Percentiles rank a stretch among this genome's conserved stretches.
phyloP scores from a whole-genome alignment of 352 stramenopile genomes.

The Globisporangium spinosum region DNA sequence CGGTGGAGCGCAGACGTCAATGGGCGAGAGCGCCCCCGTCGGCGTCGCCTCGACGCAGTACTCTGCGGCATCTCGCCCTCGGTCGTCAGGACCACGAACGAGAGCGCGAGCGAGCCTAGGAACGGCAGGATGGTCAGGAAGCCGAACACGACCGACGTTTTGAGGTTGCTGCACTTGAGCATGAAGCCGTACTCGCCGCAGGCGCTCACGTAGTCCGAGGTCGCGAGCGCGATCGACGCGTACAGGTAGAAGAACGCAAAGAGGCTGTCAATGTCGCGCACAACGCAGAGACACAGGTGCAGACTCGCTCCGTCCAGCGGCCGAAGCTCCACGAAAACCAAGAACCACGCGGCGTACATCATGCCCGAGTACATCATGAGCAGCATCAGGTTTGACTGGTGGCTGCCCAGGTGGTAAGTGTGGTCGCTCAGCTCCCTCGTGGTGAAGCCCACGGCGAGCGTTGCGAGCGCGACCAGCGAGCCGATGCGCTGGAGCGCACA shows the following conservation, averaged over 20 bases:
- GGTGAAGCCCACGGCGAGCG: conserved; percentile 10
- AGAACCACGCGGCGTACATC: conserved; percentile 24
- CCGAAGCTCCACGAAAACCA: conserved; percentile 33
- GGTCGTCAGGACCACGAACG: conserved; percentile 22
- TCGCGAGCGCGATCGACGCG: conserved; percentile 24
- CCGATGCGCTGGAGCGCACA: conserved; percentile 27
- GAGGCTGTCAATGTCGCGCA: conserved; percentile 25
- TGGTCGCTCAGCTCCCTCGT: conserved; percentile 11
- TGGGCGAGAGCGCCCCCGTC: conserved; percentile 17
- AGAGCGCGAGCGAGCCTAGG: conserved; percentile 29
- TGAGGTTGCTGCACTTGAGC: conserved; percentile 41
- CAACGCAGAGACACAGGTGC: conserved; percentile 26
- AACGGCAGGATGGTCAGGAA: conserved; percentile 32
- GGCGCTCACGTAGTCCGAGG: conserved; percentile 28
- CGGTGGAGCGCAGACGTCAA: conserved; percentile 13
- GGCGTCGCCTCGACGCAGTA: conserved; percentile 24
- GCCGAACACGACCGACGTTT: conserved; percentile 29
- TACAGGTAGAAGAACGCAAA: conserved; percentile 27
- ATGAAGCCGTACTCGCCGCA: conserved; percentile 30
- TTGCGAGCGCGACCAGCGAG: conserved; percentile 26
- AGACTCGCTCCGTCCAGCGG: conserved; percentile 18
- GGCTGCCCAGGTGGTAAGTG: conserved; percentile 15
- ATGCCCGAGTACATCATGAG: conserved; percentile 27
- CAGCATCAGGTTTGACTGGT: conserved; percentile 23
- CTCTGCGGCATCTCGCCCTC: not conserved